phyloP scores from a whole-genome alignment of 768 basidiomycete species.

The Mrakia frigida region DNA sequence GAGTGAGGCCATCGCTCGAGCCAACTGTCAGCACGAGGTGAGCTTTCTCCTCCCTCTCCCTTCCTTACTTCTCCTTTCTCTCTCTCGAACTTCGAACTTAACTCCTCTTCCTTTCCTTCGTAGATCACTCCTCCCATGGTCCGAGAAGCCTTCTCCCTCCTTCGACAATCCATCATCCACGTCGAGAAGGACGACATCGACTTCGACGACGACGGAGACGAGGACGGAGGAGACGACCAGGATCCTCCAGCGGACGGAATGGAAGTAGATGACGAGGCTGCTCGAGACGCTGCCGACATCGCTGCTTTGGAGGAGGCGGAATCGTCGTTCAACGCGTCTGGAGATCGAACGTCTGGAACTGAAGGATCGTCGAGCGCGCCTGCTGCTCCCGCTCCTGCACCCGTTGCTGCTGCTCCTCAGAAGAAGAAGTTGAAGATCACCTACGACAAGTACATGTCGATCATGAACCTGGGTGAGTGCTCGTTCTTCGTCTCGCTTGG shows the following conservation, averaged over 20 bases:
- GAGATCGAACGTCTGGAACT: background rate
- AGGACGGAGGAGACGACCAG: slow-evolving; percentile 50
- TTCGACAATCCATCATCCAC: slow-evolving; percentile 96
- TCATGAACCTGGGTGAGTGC: slow-evolving; percentile 62
- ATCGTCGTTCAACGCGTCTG: background rate
- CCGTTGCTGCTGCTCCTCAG: slow-evolving; percentile 46
- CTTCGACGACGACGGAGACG: slow-evolving; percentile 54
- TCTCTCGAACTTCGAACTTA: too few relatives aligned
- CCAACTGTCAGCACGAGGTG: slow-evolving; percentile 91
- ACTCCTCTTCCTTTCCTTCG: background rate
- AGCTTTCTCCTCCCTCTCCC: slow-evolving; percentile 33
- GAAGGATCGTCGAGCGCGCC: slow-evolving; percentile 41
- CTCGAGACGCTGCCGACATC: slow-evolving; percentile 50
- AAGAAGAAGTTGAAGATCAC: slow-evolving; percentile 78
- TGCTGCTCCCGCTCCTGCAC: slow-evolving; percentile 39
- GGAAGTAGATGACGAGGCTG: slow-evolving; percentile 49
- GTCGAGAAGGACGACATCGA: slow-evolving; percentile 99
- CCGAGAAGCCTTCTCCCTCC: slow-evolving; percentile 85
- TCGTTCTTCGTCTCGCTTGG: background rate
- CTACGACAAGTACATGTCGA: slow-evolving; percentile 86
- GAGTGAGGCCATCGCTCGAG: slow-evolving; percentile 92
- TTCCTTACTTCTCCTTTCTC: background rate
- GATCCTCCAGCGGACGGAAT: slow-evolving; percentile 48
- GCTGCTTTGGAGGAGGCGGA: slow-evolving; percentile 49
- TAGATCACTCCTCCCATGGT: slow-evolving; percentile 92